Percentiles rank a stretch among this genome's conserved stretches.
phyloP scores from a whole-genome alignment of 176 grass and related monocot species.

The Areca catechu region DNA sequence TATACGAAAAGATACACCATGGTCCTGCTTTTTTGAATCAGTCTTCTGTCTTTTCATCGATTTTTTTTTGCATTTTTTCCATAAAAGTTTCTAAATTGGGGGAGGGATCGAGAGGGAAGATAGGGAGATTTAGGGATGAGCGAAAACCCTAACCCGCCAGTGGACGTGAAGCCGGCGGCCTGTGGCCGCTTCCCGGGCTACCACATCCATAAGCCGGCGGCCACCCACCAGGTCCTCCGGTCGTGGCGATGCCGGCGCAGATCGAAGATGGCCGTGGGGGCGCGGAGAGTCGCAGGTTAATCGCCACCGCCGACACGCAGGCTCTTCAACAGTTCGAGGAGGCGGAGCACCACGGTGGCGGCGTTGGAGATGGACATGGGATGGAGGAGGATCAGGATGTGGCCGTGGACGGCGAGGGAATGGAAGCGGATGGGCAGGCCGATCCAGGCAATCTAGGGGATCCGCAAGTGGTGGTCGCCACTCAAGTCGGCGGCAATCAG shows the following conservation, averaged over 20 bases:
- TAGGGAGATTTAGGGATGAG: conserved; percentile 23
- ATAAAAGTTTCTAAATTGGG: no score
- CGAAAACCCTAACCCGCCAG: conserved; percentile 32
- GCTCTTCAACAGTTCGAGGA: conserved; percentile 25
- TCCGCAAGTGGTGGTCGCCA: conserved; percentile 26
- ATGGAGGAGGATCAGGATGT: conserved; percentile 58
- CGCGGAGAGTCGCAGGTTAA: conserved; percentile 3
- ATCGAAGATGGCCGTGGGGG: neutral
- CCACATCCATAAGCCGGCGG: no score
- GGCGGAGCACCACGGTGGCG: neutral
- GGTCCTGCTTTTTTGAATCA: no score
- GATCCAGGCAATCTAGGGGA: conserved; percentile 22
- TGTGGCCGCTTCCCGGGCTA: conserved; percentile 49
- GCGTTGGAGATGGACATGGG: conserved; percentile 17
- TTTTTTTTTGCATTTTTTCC: no score
- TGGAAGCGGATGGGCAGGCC: conserved; percentile 20
- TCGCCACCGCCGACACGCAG: conserved; percentile 48
- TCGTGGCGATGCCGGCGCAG: conserved; percentile 13
- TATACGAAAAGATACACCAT: no score
- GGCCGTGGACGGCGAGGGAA: conserved; percentile 23
- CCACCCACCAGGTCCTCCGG: neutral
- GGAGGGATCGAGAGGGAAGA: no score
- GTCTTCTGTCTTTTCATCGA: no score
- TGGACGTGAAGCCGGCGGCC: conserved; percentile 55
- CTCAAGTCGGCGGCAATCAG: conserved; percentile 43